A percentile compares a stretch with the other conserved stretches of the same genome.
Conservation (phyloP, 1,284 basidiomycete species). For the Puccinia hordei region DNA sequence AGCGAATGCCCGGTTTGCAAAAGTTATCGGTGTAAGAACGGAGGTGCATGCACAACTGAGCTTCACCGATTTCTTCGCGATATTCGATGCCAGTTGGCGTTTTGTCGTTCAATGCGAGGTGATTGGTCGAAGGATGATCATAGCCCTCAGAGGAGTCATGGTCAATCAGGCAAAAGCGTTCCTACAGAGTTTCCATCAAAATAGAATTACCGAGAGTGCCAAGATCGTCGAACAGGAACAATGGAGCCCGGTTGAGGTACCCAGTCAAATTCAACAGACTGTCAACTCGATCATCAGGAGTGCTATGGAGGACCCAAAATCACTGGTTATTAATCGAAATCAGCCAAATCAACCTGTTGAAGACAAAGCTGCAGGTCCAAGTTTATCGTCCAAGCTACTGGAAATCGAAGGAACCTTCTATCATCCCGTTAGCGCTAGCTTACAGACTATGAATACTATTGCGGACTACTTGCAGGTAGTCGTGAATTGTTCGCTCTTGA, state of each 20-base stretch:
- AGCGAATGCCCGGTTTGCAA: conserved; percentile 77
- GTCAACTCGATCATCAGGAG: conserved; percentile 75
- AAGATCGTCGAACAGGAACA: conserved; percentile 88
- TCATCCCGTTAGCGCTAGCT: conserved; percentile 82
- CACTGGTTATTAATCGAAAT: conserved; percentile 62
- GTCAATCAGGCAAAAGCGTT: conserved; percentile 83
- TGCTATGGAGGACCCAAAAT: conserved; percentile 77
- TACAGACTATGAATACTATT: conserved; percentile 74
- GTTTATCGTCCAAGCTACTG: conserved; percentile 69
- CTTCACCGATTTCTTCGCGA: conserved; percentile 72
- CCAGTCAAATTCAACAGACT: conserved; percentile 69
- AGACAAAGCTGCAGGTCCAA: conserved; percentile 42
- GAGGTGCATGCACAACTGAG: conserved; percentile 76
- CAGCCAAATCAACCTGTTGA: conserved; percentile 27
- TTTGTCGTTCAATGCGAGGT: conserved; percentile 86
- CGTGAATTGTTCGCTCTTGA: conserved; percentile 81
- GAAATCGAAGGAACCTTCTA: conserved; percentile 80
- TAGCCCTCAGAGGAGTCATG: conserved; percentile 79
- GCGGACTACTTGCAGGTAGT: conserved; percentile 85
- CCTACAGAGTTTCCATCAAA: conserved; percentile 80
- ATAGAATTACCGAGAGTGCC: conserved; percentile 77
- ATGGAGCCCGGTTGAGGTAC: conserved; percentile 80
- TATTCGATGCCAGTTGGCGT: conserved; percentile 83
- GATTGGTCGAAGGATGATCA: conserved; percentile 84
- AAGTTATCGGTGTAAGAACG: conserved; percentile 72